These are phyloP conservation scores for Gynandropsis gynandra DNA, from an alignment of 345 rosid genomes.

Conservation along the genomic window DNA sequence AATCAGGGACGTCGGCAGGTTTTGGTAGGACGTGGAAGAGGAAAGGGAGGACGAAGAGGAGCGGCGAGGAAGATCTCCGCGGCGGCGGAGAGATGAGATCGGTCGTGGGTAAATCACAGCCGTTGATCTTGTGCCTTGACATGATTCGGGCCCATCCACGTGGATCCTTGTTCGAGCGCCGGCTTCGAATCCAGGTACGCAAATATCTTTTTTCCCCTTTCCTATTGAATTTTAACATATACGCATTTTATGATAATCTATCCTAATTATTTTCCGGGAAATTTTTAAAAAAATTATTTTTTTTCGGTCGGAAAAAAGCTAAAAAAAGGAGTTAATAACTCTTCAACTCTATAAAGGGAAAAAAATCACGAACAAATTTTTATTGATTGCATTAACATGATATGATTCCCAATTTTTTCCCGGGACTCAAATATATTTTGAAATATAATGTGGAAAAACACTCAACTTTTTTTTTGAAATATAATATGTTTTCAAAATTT, in stretches of 20 bases:
- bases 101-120: conserved; percentile 39
- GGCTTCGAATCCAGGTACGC: conserved; percentile 50
- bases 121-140: conserved; percentile 41
- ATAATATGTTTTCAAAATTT: no score
- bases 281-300: no score
- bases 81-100: conserved; percentile 26
- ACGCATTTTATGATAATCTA: not conserved
- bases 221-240: not conserved
- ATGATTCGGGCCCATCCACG: conserved; percentile 51
- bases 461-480: no score
- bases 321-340: no score
- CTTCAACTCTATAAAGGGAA: no score
- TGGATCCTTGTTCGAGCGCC: conserved; percentile 49
- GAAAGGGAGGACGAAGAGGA: conserved; percentile 25
- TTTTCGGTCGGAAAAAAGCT: no score
- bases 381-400: no score
- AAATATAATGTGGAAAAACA: no score
- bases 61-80: conserved; percentile 20
- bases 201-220: conserved; percentile 4
- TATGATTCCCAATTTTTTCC: no score
- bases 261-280: no score
- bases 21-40: conserved; percentile 29
- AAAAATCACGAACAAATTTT: no score
- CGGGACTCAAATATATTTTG: no score
- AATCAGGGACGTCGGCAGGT: conserved; percentile 53